Percentiles rank a stretch among this genome's conserved stretches.
These are phyloP conservation scores for Yamadazyma takamatsuzukensis DNA, from an alignment of 805 yeast species.

Conservation along the genomic window DNA sequence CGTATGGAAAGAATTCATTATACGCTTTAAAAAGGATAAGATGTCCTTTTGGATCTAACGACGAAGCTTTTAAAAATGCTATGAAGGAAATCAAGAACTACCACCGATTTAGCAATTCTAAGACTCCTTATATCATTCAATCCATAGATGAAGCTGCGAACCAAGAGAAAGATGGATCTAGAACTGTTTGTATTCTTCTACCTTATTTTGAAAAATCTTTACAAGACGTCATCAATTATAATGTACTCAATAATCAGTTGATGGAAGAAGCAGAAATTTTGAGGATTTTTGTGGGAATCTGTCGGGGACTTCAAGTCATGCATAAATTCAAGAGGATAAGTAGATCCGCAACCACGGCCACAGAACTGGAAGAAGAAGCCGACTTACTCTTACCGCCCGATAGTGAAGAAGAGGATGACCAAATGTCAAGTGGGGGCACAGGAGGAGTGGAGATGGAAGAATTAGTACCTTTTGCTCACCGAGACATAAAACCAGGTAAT, in stretches of 20 bases:
- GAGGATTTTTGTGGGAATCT: conserved; percentile 60
- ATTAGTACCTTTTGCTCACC: conserved; percentile 71
- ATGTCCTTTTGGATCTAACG: conserved; percentile 82
- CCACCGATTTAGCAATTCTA: conserved; percentile 55
- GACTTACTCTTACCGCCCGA: conserved; percentile 18
- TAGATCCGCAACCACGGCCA: conserved; percentile 1
- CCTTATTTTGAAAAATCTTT: conserved; percentile 74
- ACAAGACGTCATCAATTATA: conserved; percentile 72
- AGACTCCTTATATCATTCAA: conserved; percentile 61
- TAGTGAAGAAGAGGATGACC: conserved; percentile 26
- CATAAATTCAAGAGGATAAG: conserved; percentile 51
- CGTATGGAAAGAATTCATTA: conserved; percentile 38
- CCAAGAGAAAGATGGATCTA: conserved; percentile 76
- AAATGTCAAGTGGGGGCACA: conserved; percentile 12
- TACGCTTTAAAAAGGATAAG: conserved; percentile 83
- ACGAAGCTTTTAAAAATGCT: conserved; percentile 56
- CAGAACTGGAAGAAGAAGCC: conserved; percentile 24
- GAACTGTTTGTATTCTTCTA: conserved; percentile 70
- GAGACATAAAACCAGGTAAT: conserved; percentile 88
- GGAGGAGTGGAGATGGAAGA: conserved; percentile 34
- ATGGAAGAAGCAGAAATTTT: conserved; percentile 65
- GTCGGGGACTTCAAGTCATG: conserved; percentile 72
- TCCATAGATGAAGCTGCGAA: conserved; percentile 68
- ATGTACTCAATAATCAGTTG: conserved; percentile 50
- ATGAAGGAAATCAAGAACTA: conserved; percentile 76